Base-by-base conservation (phyloP, 1,284 basidiomycete genomes). In the Austroboletus olivaceoglutinosus region DNA sequence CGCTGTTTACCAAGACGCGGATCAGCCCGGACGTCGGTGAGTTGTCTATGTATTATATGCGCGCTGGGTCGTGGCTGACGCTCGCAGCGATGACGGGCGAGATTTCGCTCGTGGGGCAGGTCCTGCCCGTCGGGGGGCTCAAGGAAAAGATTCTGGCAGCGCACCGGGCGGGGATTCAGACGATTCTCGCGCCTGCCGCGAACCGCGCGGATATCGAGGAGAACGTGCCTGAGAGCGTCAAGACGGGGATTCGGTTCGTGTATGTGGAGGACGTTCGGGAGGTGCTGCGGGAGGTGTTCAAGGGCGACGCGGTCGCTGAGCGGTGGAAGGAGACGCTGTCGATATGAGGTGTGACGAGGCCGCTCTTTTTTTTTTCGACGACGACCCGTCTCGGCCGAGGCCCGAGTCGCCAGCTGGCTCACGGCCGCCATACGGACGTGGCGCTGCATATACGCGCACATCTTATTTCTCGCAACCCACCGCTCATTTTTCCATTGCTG, bases 111-210 rank as follows among this genome's bases (percentile, higher is more conserved):
- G 86, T 93, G 0, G 93, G 93, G 0, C 91, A 94, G 70, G 93
- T 97, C 9, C 78, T 96, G 0, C 92, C 94, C 3, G 94, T 97
- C 4, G 94, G 93, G 12, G 93, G 93, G 0, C 71, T 97, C 53
- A 97, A 96, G 74, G 93, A 97, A 76, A 96, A 96, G 78, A 95
- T 95, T 58, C 80, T 96, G 2, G 93, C 94, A 2, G 93, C 94
- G 0, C 94, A 97, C 65, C 82, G 94, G 12, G 92, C 94, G 2
- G 93, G 92, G 2, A 95, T 97, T 74, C 93, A 88, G 73, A 94
- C 88, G 0, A 89, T 95, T 55, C 74, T 95, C 22, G 91, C 92
- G 1, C 94, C 94, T 0, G 83, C 81, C 22, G 93, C 89, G 3
- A 94, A 93, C 69, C 84, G 87, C 36, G 84, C 89, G 0, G 93